A percentile compares a stretch with the other conserved stretches of the same genome.
phyloP scores from a whole-genome alignment of 2,329 filamentous ascomycete species.

The Pestalotiopsis sp. region DNA sequence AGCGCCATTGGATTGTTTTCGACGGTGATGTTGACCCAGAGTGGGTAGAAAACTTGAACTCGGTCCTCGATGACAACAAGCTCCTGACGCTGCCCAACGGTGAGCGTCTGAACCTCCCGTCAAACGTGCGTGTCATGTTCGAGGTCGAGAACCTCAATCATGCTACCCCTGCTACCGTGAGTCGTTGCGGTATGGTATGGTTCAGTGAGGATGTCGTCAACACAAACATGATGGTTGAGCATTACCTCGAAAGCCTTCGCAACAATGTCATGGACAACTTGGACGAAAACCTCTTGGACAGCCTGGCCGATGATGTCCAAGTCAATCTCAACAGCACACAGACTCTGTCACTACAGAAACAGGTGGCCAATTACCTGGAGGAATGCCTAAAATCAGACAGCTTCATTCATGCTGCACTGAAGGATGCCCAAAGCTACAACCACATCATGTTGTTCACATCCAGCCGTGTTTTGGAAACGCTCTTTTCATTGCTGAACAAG shows the following conservation, averaged over 20 bases:
- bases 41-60: constrained; percentile 99
- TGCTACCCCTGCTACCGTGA: constrained; percentile 96
- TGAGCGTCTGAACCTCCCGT: constrained; percentile 90
- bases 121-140: constrained; percentile 99
- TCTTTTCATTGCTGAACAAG: constrained; percentile 97
- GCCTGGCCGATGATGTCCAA: constrained; percentile 89
- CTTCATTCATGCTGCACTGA: constrained; percentile 78
- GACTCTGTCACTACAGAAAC: constrained; percentile 75
- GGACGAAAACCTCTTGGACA: constrained; percentile 92
- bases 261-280: constrained; percentile 90
- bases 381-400: constrained; percentile 76
- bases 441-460: constrained; percentile 99
- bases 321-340: constrained; percentile 74
- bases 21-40: constrained; percentile 98
- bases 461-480: constrained; percentile 84
- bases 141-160: constrained; percentile 98
- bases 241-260: constrained; percentile 85
- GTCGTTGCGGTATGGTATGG: constrained; percentile 99
- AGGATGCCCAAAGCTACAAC: constrained; percentile 75
- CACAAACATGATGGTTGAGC: constrained; percentile 85
- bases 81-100: constrained; percentile 95
- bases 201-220: constrained; percentile 98
- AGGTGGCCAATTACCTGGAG: constrained; percentile 79
- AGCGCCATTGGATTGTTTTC: constrained; percentile 99
- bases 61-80: constrained; percentile 98